Evolutionary conservation across 306 rosid species (phyloP), one percentile per base, ranked within the genome.

Genomic region (Trifolium dubium): DNA sequence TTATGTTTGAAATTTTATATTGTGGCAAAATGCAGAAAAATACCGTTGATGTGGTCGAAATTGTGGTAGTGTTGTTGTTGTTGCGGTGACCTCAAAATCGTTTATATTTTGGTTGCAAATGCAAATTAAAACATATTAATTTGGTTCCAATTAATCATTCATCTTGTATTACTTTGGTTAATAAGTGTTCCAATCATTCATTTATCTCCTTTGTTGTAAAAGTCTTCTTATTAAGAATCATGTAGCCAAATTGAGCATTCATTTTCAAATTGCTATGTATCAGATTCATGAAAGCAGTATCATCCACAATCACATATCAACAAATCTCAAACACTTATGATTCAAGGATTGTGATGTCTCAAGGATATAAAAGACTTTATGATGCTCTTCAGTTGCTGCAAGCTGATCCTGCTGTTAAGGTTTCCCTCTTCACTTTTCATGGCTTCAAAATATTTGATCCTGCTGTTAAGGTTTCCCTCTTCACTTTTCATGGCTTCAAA

Each of bases 341-440:
- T 72, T 63, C 88, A 30, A 86, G 67, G 71, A 56, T 73, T 3
- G 77, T 84, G 70, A 40, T 79, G 28, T 79, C 88, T 15, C 71
- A 51, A 2, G 93, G 93, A 64, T 83, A 68, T 64, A 59, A 65
- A 67, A 85, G 78, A 63, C 56, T 88, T 47, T 51, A 58, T 53
- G 79, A 86, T 46, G 91, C 89, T 71, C 71, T 88, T 73, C 87
- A 37, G 60, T 69, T 86, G 83, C 74, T 87, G 63, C 89, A 69
- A 69, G 68, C 76, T 14, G 94, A 90, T 83, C 88, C 88, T 30
- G 69, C 79, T 10, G 54, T 88, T 50, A 84, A 86, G 96, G 94
- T 90, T 14, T 39, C 49, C 1, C 32, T 39, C 29, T 54, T 41
- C 11, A 30, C 72, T 54, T 9, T 30, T 14, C 19, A 10, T 56